Evolutionary conservation across 805 yeast genomes (phyloP).

Genomic region (Pichia scutulata): DNA sequence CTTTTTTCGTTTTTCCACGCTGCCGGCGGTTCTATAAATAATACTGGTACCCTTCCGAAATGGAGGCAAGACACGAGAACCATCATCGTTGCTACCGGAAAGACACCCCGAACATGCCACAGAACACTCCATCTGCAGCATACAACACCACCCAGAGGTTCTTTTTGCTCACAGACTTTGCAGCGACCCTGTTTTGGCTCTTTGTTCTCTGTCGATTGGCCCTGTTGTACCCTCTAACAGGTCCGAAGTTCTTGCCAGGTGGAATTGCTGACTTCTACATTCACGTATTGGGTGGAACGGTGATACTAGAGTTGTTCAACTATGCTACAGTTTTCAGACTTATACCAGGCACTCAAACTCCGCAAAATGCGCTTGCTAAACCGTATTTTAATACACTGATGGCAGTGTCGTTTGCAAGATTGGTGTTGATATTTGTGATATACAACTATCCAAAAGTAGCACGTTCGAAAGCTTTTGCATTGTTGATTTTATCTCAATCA

Average conservation of each 20-base stretch:
- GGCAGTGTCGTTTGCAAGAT: slow-evolving; percentile 9
- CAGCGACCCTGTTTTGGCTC: slow-evolving; percentile 38
- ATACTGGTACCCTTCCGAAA: no score
- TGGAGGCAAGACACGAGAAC: no score
- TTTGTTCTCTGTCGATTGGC: slow-evolving; percentile 42
- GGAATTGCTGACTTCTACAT: slow-evolving; percentile 61
- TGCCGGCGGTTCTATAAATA: no score
- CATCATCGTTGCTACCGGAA: no score
- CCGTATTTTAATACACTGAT: slow-evolving; percentile 12
- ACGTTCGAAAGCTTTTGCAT: slow-evolving; percentile 17
- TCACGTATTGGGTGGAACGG: slow-evolving; percentile 10
- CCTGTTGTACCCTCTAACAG: slow-evolving; percentile 55
- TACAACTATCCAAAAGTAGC: slow-evolving; percentile 24
- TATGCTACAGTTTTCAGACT: slow-evolving; percentile 15
- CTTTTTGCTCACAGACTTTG: slow-evolving; percentile 17
- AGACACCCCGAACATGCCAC: neutral
- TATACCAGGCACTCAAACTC: slow-evolving; percentile 8
- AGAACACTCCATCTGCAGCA: neutral
- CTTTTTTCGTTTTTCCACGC: no score
- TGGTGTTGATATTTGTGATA: slow-evolving; percentile 13
- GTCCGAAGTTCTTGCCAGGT: slow-evolving; percentile 56
- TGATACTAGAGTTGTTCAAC: slow-evolving; percentile 17
- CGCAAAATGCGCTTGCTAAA: slow-evolving; percentile 9
- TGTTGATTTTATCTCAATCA: slow-evolving; percentile 18
- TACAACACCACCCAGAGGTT: slow-evolving; percentile 20